These are phyloP conservation scores for Chaetomidium leptoderma DNA, from an alignment of 495 filamentous ascomycete species.

Conservation along the genomic window DNA sequence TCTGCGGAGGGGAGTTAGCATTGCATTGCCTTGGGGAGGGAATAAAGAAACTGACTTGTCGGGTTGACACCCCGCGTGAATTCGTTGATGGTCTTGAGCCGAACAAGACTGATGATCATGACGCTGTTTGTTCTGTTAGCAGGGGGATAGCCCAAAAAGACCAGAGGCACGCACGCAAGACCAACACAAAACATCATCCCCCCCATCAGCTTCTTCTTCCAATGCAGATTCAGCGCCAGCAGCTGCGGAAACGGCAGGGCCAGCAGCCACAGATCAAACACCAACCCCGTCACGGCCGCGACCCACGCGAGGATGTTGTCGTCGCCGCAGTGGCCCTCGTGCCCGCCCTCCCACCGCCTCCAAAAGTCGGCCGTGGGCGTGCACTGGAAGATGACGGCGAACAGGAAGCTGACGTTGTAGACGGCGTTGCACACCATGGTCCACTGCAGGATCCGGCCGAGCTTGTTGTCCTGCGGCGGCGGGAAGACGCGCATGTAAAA, in stretches of 20 bases:
- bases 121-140: constrained; percentile 20
- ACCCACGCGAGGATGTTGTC: constrained; percentile 29
- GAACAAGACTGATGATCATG: constrained; percentile 30
- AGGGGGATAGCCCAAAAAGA: neutral
- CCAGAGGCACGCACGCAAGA: constrained; percentile 25
- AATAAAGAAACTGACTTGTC: constrained; percentile 22
- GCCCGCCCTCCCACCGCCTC: constrained; percentile 29
- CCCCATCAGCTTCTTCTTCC: constrained; percentile 36
- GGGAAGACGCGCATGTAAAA: constrained; percentile 52
- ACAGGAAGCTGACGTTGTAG: constrained; percentile 39
- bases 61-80: constrained; percentile 27
- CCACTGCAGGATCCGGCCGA: constrained; percentile 29
- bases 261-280: constrained; percentile 37
- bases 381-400: constrained; percentile 43
- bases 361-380: constrained; percentile 34
- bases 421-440: constrained; percentile 33
- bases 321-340: constrained; percentile 31
- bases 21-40: neutral
- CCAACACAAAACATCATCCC: constrained; percentile 40
- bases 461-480: constrained; percentile 5
- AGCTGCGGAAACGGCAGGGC: constrained; percentile 37
- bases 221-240: constrained; percentile 29
- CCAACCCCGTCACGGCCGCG: constrained; percentile 34
- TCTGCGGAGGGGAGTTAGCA: constrained; percentile 13
- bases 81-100: constrained; percentile 30